These are phyloP conservation scores for Aspergillus sp. DNA, from an alignment of 2,329 filamentous ascomycete genomes.

Conservation along the genomic window DNA sequence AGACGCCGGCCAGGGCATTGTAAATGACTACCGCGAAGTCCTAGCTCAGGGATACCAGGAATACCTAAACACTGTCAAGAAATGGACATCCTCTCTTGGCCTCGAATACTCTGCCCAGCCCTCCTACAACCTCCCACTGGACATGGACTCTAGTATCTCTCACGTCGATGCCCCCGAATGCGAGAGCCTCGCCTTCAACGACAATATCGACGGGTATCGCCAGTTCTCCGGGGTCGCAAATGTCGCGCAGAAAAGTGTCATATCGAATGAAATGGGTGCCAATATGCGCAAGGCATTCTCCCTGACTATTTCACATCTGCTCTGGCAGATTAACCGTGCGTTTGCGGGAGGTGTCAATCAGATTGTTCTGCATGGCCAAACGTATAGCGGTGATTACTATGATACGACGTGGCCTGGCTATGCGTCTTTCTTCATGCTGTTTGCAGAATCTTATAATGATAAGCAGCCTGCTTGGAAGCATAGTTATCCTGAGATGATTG, in stretches of 20 bases:
- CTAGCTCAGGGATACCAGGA: conserved; percentile 27
- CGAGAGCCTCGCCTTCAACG: conserved; percentile 40
- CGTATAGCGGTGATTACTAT: conserved; percentile 43
- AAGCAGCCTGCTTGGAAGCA: conserved; percentile 38
- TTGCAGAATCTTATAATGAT: conserved; percentile 43
- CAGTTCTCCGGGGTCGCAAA: conserved; percentile 43
- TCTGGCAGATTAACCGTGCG: conserved; percentile 40
- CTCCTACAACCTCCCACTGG: conserved; percentile 45
- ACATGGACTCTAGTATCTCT: conserved; percentile 42
- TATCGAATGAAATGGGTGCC: conserved; percentile 44
- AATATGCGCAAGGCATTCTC: conserved; percentile 20
- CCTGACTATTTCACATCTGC: conserved; percentile 25
- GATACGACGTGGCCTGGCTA: conserved; percentile 53
- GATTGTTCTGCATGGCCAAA: conserved; percentile 46
- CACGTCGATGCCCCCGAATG: conserved; percentile 42
- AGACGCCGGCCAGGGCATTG: conserved; percentile 20
- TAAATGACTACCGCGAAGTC: conserved; percentile 23
- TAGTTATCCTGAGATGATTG: not conserved
- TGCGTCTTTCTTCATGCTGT: conserved; percentile 47
- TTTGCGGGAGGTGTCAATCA: conserved; percentile 46
- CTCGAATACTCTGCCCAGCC: conserved; percentile 42
- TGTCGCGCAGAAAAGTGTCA: conserved; percentile 38
- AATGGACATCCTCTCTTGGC: conserved; percentile 31
- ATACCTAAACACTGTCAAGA: conserved; percentile 32
- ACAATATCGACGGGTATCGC: conserved; percentile 42